Evolutionary conservation across 495 filamentous ascomycete genomes (phyloP).

Genomic region (Apiosordaria backusii): DNA sequence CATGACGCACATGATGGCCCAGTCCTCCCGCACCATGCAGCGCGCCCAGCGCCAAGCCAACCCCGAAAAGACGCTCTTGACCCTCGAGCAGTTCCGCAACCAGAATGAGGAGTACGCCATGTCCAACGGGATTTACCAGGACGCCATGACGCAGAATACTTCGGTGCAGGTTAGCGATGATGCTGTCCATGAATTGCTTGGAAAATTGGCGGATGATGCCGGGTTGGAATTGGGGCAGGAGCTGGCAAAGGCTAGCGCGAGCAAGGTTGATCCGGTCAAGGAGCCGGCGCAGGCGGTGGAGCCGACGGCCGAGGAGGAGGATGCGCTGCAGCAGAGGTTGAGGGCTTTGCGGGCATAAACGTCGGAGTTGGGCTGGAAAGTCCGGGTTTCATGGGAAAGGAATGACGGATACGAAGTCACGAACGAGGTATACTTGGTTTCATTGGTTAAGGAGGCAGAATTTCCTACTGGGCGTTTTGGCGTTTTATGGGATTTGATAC

Average conservation of each 20-base stretch:
- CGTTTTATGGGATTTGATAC: background rate
- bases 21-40: constrained; percentile 47
- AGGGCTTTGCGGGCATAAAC: constrained; percentile 45
- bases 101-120: constrained; percentile 86
- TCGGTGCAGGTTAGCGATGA: constrained; percentile 76
- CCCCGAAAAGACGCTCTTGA: constrained; percentile 58
- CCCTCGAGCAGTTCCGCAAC: constrained; percentile 75
- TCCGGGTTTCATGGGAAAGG: background rate
- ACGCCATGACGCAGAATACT: constrained; percentile 70
- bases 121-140: constrained; percentile 77
- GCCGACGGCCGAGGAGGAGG: constrained; percentile 59
- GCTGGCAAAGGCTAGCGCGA: constrained; percentile 59
- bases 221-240: constrained; percentile 70
- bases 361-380: background rate
- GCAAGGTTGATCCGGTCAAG: constrained; percentile 47
- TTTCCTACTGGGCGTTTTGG: background rate
- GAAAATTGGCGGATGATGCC: constrained; percentile 77
- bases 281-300: constrained; percentile 35
- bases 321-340: constrained; percentile 58
- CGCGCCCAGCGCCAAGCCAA: constrained; percentile 76
- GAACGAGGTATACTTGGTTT: constrained; percentile 1
- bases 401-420: background rate
- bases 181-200: constrained; percentile 75
- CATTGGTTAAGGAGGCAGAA: background rate
- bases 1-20: constrained; percentile 52